Base-by-base conservation (phyloP, 1,284 basidiomycete species). In the Sphagnurus paluster region DNA sequence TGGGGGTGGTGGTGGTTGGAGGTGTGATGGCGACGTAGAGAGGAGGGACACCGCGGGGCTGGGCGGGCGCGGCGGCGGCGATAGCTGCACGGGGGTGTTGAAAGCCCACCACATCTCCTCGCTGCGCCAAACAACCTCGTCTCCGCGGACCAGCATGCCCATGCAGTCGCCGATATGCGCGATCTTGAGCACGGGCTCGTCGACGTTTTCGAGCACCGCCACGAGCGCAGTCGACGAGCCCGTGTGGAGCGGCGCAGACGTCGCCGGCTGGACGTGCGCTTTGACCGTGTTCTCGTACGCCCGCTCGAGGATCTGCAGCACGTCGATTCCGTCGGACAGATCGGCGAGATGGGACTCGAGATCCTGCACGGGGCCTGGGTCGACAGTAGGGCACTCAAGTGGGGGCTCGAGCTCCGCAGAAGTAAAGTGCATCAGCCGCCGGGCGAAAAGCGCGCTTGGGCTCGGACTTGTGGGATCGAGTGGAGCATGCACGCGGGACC, bases 41-140 rank as follows among this genome's bases (percentile, higher is more conserved):
- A 39, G 48, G 32, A 32, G 48, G 50, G 39, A 41, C 26, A 21
- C 44, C 5, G 36, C 21, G 2, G 87, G 86, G 38, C 80, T 82
- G 13, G 86, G 82, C 10, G 81, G 75, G 1, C 81, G 82, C 33
- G 82, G 75, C 10, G 54, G 48, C 5, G 93, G 93, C 1, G 92
- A 91, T 1, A 97, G 79, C 65, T 95, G 91, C 5, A 90, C 79
- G 0, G 93, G 93, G 37, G 90, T 94, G 65, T 98, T 98, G 72
- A 97, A 96, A 26, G 71, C 75, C 77, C 93, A 95, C 81, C 95
- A 95, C 87, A 97, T 96, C 68, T 98, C 95, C 45, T 90, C 81
- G 36, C 85, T 91, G 32, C 93, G 78, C 82, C 94, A 97, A 2
- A 87, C 82, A 32, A 96, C 79, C 50, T 84, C 75, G 11, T 88